Evolutionary conservation across 257 asterid genomes (phyloP), one percentile per base, ranked within the genome.

Genomic region (Gentiana macrophylla): DNA sequence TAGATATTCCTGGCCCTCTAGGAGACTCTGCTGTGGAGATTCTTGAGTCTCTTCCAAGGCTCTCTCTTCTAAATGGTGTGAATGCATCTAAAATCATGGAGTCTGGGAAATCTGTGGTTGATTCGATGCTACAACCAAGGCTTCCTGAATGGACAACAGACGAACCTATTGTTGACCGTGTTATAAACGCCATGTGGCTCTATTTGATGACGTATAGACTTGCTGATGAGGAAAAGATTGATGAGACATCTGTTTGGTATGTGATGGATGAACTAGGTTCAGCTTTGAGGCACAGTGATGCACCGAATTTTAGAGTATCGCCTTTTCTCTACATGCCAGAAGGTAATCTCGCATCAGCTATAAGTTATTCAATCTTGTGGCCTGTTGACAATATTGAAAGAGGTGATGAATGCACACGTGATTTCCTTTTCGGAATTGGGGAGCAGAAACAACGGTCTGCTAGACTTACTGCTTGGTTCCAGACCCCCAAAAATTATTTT

Each of bases 191-290:
- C 69, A 84, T 87, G 96, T 91, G 97, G 98, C 73, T 79, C 57
- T 84, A 84, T 70, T 59, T 80, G 51, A 84, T 87, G 98, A 76
- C 94, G 4, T 91, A 91, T 67, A 81, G 97, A 68, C 97, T 91
- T 69, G 96, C 98, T 53, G 79, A 87, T 78, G 98, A 87, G 60
- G 93, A 84, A 60, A 91, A 91, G 74, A 73, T 91, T 59, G 98
- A 91, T 53, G 98, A 91, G 80, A 87, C 97, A 52, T 84, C 98
- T 63, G 86, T 87, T 57, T 84, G 95, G 98, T 91, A 80, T 58
- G 95, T 84, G 68, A 87, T 91, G 98, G 98, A 91, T 81, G 98
- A 91, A 77, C 83, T 91, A 32, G 98, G 98, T 66, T 91, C 98
- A 67, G 92, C 94, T 61, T 72, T 91, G 83, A 82, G 96, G 70